Conservation (phyloP, 352 stramenopile genomes). For the Plasmopara viticola region DNA sequence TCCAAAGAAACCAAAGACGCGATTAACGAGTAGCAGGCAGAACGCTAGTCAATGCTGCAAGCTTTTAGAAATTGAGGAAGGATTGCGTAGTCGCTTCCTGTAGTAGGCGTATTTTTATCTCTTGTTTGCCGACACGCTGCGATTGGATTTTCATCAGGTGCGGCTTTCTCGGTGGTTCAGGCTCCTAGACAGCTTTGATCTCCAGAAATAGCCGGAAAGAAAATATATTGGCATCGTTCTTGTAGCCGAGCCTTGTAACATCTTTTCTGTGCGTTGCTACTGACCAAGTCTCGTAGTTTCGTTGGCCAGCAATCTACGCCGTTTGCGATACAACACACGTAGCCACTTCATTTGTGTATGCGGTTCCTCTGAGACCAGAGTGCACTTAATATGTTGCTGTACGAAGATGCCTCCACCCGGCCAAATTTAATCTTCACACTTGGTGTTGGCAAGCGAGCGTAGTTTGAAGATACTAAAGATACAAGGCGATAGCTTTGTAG, state of each 20-base stretch:
- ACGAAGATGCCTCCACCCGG: neutral
- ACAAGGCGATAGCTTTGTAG: neutral
- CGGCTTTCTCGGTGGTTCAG: slow-evolving; percentile 1
- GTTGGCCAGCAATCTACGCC: neutral
- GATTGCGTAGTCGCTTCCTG: slow-evolving; percentile 2
- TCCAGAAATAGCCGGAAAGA: neutral
- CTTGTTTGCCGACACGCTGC: neutral
- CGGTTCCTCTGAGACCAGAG: neutral
- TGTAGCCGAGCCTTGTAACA: neutral
- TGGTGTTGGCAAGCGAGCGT: neutral
- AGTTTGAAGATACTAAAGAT: neutral
- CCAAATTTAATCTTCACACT: neutral
- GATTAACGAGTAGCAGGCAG: too few species aligned
- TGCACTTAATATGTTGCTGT: slow-evolving; percentile 1
- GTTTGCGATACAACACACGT: neutral
- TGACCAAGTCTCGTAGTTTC: neutral
- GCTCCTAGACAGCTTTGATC: slow-evolving; percentile 1
- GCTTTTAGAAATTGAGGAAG: slow-evolving; percentile 4
- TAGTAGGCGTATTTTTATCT: slow-evolving; percentile 1
- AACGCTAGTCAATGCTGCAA: neutral
- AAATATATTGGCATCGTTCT: neutral
- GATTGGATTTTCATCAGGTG: slow-evolving; percentile 8
- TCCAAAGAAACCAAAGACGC: too few species aligned
- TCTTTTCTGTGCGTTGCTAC: neutral
- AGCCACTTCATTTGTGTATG: neutral